Evolutionary conservation across 805 yeast species (phyloP).

Genomic region (Millerago galiae): DNA sequence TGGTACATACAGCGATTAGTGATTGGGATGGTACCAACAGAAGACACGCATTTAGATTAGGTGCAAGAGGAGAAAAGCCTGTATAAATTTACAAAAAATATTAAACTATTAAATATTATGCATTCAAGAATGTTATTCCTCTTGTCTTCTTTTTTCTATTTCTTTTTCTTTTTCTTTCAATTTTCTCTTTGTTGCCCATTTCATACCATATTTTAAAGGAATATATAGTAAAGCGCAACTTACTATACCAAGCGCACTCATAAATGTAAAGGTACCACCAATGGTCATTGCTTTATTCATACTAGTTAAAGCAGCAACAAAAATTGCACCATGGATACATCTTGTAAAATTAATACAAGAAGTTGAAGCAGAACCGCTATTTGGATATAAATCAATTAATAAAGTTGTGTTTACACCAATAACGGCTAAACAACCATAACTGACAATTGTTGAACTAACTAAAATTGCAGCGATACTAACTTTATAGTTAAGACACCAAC

Average conservation of each 20-base stretch:
- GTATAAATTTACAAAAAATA: neutral
- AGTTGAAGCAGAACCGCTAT: conserved; percentile 64
- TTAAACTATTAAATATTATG: too few species aligned
- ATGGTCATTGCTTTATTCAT: conserved; percentile 53
- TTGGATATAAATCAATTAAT: conserved; percentile 71
- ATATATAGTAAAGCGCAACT: conserved; percentile 22
- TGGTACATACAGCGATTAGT: conserved; percentile 48
- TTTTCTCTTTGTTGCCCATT: conserved; percentile 23
- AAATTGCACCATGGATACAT: conserved; percentile 66
- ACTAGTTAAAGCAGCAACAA: conserved; percentile 56
- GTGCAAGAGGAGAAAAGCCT: conserved; percentile 11
- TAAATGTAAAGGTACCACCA: conserved; percentile 76
- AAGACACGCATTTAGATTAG: conserved; percentile 11
- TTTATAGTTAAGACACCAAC: conserved; percentile 60
- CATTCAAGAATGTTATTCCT: neutral
- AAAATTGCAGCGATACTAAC: conserved; percentile 38
- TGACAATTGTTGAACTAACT: conserved; percentile 49
- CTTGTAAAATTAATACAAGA: conserved; percentile 68
- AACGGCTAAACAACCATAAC: conserved; percentile 53
- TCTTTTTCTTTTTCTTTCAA: neutral
- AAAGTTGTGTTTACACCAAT: conserved; percentile 56
- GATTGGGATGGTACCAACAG: conserved; percentile 33
- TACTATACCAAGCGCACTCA: conserved; percentile 43
- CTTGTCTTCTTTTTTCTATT: neutral
- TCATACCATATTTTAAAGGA: conserved; percentile 27